These are phyloP conservation scores for Rheum nobile DNA, from an alignment of 148 eudicot species.

Conservation along the genomic window DNA sequence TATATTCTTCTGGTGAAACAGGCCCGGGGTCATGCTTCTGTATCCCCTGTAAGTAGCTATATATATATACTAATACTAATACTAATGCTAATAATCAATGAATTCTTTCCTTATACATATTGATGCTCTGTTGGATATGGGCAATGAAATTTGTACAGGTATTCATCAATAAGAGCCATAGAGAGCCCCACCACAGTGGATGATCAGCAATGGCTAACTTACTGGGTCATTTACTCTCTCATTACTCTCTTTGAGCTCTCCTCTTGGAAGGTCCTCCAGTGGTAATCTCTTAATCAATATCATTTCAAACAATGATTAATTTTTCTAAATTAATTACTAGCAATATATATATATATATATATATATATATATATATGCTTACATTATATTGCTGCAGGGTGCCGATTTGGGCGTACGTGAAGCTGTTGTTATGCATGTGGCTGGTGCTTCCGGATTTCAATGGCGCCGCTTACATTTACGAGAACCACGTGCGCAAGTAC, in stretches of 20 bases:
- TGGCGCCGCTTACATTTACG: slow-evolving; percentile 61
- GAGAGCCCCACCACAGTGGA: slow-evolving; percentile 70
- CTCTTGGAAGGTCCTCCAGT: slow-evolving; percentile 60
- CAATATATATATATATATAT: no score
- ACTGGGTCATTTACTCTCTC: slow-evolving; percentile 82
- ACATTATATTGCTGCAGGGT: no score
- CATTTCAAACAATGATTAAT: neutral
- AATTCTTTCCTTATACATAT: neutral
- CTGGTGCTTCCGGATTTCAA: slow-evolving; percentile 47
- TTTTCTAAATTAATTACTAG: neutral
- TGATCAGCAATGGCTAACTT: slow-evolving; percentile 92
- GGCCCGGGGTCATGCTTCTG: neutral
- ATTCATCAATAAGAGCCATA: slow-evolving; percentile 79
- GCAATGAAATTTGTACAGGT: slow-evolving; percentile 20
- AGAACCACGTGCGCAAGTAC: slow-evolving; percentile 48
- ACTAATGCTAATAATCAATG: no score
- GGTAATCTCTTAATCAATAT: slow-evolving; percentile 24
- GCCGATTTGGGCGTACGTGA: slow-evolving; percentile 46
- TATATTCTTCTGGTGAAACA: neutral
- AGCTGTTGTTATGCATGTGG: slow-evolving; percentile 51
- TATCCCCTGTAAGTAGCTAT: neutral
- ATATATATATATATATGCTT: no score
- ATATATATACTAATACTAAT: no score
- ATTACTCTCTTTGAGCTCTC: slow-evolving; percentile 88
- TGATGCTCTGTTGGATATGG: neutral